Base-by-base conservation (phyloP, 208 protist genomes). In the Leishmania tarentolae region DNA sequence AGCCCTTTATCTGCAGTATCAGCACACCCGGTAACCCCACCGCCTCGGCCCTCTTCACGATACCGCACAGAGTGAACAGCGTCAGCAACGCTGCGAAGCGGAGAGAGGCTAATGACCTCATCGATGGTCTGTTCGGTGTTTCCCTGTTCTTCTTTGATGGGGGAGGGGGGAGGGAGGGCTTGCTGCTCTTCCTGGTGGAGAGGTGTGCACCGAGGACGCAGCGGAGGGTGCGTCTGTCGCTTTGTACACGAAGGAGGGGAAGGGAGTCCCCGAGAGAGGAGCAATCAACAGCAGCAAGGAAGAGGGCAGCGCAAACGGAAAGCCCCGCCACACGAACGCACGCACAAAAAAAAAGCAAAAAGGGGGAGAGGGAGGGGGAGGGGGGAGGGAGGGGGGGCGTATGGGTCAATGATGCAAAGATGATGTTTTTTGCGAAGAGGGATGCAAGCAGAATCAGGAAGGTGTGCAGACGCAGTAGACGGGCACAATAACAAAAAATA, bases 1-100 rank as follows among this genome's bases (percentile, higher is more conserved):
- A 83, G n/a, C 78, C 81, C 4, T 65, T 68, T 56, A 88, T 83
- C 75, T 88, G 85, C 24, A 88, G 66, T 35, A 77, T 0, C 57
- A 88, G 47, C 52, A 84, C 72, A 82, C 80, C 80, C 3, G 61
- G 83, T 65, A 83, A 65, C 1, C 75, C 57, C 44, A 71, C 70
- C 40, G 57, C 80, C 21, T 75, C 47, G 35, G 83, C 75, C 35
- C 53, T 42, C 46, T 78, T 56, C 31, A 75, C 21, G 44, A 21
- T 37, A 31, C 42, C 37, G 75, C 68, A 44, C 66, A 88, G 68
- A 0, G 79, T 63, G 65, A 80, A 47, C 50, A 85, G 53, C 72
- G 82, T 47, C 8, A 85, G 61, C 74, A 85, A 71, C 79, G 57
- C 50, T 8, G 76, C 69, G 42, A n/a, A 52, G 37, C 46, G 11